A percentile compares a stretch with the other conserved stretches of the same genome.
Conservation (phyloP, 352 stramenopile genomes). For the Phytopythium mirpurense region DNA sequence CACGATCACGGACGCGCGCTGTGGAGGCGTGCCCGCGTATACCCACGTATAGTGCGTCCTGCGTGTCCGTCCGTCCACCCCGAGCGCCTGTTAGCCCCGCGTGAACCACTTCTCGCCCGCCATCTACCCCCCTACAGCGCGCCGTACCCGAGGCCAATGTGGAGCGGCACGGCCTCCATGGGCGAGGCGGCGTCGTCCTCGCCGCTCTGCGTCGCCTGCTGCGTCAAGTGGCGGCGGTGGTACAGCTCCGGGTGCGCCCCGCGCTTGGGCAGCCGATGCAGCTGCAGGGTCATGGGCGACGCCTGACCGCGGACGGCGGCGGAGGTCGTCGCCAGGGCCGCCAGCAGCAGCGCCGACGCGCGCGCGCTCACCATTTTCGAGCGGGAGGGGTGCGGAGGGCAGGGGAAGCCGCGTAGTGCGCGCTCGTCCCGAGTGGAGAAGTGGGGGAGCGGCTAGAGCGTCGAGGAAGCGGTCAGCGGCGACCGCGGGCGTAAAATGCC, state of each 20-base stretch:
- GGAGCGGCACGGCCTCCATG: conserved; percentile 55
- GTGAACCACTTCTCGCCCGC: background rate
- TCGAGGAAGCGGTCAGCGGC: background rate
- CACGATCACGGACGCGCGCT: conserved; percentile 77
- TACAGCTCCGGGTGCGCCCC: conserved; percentile 36
- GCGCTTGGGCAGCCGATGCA: conserved; percentile 33
- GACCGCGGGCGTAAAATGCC: background rate
- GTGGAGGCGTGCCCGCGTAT: conserved; percentile 71
- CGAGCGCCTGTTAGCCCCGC: background rate
- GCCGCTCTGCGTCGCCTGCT: conserved; percentile 7
- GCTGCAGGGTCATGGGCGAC: conserved; percentile 27
- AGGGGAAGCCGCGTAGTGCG: background rate
- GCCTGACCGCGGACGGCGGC: conserved; percentile 4
- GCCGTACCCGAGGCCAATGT: conserved; percentile 60
- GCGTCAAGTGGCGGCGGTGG: conserved; percentile 26
- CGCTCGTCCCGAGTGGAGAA: background rate
- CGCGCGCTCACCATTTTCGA: background rate
- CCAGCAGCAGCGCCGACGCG: conserved; percentile 11
- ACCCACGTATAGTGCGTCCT: conserved; percentile 86
- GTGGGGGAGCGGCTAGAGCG: background rate
- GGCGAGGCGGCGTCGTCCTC: conserved; percentile 16
- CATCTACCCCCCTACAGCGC: no score
- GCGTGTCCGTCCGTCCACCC: no score
- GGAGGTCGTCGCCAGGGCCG: conserved; percentile 1
- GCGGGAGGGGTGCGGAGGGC: background rate